These are phyloP conservation scores for Mycothermus thermophilus DNA, from an alignment of 495 filamentous ascomycete genomes.

Conservation along the genomic window DNA sequence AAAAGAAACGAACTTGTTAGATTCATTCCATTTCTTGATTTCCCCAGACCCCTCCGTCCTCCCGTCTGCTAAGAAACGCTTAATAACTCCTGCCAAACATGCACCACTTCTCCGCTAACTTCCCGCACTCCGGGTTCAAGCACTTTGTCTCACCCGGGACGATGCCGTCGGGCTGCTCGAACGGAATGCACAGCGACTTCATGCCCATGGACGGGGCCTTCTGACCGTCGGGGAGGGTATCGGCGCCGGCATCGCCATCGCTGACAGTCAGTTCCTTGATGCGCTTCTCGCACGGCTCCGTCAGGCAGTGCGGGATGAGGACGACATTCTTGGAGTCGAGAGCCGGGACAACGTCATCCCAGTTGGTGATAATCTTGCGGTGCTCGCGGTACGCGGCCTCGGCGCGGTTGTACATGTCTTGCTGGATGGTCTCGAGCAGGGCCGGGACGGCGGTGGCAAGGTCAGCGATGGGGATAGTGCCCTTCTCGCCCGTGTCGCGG, in stretches of 20 bases:
- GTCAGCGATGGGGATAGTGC: conserved; percentile 56
- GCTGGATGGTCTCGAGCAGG: conserved; percentile 78
- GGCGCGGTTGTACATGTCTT: conserved; percentile 71
- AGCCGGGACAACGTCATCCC: conserved; percentile 78
- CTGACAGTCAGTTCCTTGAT: conserved; percentile 82
- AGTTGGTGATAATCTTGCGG: conserved; percentile 65
- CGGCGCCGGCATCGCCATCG: conserved; percentile 49
- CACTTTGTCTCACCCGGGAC: conserved; percentile 75
- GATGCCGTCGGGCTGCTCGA: conserved; percentile 79
- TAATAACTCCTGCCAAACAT: conserved; percentile 69
- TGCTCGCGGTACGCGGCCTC: conserved; percentile 62
- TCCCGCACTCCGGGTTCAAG: conserved; percentile 67
- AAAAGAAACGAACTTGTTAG: too few relatives aligned
- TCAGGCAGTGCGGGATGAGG: conserved; percentile 72
- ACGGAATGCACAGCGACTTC: conserved; percentile 94
- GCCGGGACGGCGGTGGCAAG: conserved; percentile 56
- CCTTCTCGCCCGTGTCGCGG: conserved; percentile 75
- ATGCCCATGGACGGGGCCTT: conserved; percentile 89
- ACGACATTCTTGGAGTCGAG: conserved; percentile 85
- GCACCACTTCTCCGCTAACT: conserved; percentile 62
- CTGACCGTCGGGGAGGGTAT: conserved; percentile 52
- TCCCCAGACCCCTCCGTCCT: too few relatives aligned
- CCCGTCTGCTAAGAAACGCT: too few relatives aligned
- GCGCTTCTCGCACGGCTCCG: conserved; percentile 74
- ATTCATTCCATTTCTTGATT: too few relatives aligned